A percentile compares a stretch with the other conserved stretches of the same genome.
These are phyloP conservation scores for Suhomyces maxii DNA, from an alignment of 1,139 yeast species.

Conservation along the genomic window DNA sequence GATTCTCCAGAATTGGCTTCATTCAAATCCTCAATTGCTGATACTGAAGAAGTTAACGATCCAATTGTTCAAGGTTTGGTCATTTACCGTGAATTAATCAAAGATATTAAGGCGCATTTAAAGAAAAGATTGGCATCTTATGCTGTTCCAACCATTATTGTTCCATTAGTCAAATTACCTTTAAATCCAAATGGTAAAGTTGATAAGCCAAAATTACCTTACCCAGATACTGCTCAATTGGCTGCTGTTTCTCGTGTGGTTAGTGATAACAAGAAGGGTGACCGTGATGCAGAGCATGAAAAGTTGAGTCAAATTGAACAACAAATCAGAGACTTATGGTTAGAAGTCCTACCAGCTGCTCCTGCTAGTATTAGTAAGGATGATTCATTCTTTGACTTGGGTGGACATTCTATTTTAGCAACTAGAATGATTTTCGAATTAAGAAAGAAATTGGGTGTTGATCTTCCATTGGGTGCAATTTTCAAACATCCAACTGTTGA, in stretches of 20 bases:
- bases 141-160: constrained; percentile 89
- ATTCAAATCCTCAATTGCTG: constrained; percentile 44
- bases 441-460: constrained; percentile 73
- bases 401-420: constrained; percentile 96
- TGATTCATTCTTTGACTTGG: constrained; percentile 94
- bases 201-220: constrained; percentile 95
- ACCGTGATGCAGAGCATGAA: constrained; percentile 46
- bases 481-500: constrained; percentile 86
- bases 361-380: constrained; percentile 74
- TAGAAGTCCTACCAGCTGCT: constrained; percentile 76
- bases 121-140: constrained; percentile 89
- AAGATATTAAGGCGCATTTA: constrained; percentile 76
- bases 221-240: constrained; percentile 88
- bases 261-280: constrained; percentile 24
- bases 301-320: constrained; percentile 62
- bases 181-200: constrained; percentile 98
- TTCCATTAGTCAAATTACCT: constrained; percentile 83
- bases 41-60: constrained; percentile 43
- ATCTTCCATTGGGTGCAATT: constrained; percentile 84
- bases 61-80: constrained; percentile 80
- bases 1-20: constrained; percentile 54
- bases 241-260: constrained; percentile 58
- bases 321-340: constrained; percentile 79
- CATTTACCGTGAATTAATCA: constrained; percentile 71
- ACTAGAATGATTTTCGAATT: constrained; percentile 95